Evolutionary conservation across 495 filamentous ascomycete species (phyloP).

Genomic region (Talaromyces proteolyticus): DNA sequence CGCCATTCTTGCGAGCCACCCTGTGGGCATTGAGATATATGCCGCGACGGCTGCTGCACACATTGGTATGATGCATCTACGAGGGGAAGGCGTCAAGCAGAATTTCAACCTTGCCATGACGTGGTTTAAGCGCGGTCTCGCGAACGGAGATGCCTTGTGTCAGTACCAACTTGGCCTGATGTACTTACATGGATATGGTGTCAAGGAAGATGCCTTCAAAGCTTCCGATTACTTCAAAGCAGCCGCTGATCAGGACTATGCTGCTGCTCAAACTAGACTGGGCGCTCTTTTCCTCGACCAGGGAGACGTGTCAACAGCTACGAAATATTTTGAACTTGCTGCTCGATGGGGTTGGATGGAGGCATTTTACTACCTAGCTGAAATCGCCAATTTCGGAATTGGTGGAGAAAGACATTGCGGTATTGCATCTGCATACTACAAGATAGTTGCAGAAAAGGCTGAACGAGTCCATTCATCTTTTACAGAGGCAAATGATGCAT

Average conservation of each 20-base stretch:
- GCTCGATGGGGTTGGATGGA: slow-evolving; percentile 85
- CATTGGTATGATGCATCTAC: slow-evolving; percentile 87
- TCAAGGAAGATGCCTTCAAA: slow-evolving; percentile 63
- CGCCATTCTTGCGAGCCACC: slow-evolving; percentile 45
- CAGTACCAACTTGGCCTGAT: slow-evolving; percentile 83
- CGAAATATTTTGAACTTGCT: slow-evolving; percentile 87
- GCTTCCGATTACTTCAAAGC: slow-evolving; percentile 78
- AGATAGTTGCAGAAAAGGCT: slow-evolving; percentile 86
- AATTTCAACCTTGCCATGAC: slow-evolving; percentile 65
- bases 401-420: slow-evolving; percentile 76
- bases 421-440: slow-evolving; percentile 84
- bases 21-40: slow-evolving; percentile 64
- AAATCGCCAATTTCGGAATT: slow-evolving; percentile 76
- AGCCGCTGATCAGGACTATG: slow-evolving; percentile 78
- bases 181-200: slow-evolving; percentile 79
- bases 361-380: slow-evolving; percentile 91
- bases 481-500: slow-evolving; percentile 78
- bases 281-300: slow-evolving; percentile 89
- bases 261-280: slow-evolving; percentile 75
- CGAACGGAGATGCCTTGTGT: slow-evolving; percentile 75
- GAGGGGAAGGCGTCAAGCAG: slow-evolving; percentile 84
- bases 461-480: slow-evolving; percentile 82
- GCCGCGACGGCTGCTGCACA: slow-evolving; percentile 88
- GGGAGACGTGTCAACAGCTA: slow-evolving; percentile 69
- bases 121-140: slow-evolving; percentile 84